A percentile compares a stretch with the other conserved stretches of the same genome.
Evolutionary conservation across 179 eudicot genomes (phyloP).

Genomic region (Beta lomatogona): DNA sequence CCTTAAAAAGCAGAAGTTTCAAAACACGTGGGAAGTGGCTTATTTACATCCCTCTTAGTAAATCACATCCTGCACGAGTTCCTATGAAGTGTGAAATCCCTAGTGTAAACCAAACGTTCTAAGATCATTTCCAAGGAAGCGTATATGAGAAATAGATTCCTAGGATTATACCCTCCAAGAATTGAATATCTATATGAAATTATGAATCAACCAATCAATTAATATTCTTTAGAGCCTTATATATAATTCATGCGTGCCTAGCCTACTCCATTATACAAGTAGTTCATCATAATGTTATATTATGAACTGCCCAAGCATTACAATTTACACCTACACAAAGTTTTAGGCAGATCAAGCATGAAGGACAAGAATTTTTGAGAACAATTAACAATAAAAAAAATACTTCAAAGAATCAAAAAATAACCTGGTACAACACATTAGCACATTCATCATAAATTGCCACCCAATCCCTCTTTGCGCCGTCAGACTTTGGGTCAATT

Average conservation of each 20-base stretch:
- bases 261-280: not conserved
- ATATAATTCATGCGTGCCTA: not conserved
- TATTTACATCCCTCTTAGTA: not conserved
- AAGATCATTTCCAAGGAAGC: not conserved
- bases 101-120: not conserved
- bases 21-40: not conserved
- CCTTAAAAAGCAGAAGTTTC: not conserved
- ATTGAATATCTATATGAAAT: not conserved
- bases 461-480: constrained; percentile 99
- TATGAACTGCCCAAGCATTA: not conserved
- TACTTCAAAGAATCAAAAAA: not conserved
- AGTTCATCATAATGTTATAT: not conserved
- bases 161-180: not conserved
- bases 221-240: not conserved
- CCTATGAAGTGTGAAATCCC: not conserved
- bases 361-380: not conserved
- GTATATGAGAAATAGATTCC: not conserved
- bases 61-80: not conserved
- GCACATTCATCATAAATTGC: constrained; percentile 99
- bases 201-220: not conserved
- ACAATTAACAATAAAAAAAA: not conserved
- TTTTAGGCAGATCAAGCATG: constrained; percentile 2
- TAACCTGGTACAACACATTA: constrained; percentile 86
- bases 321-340: not conserved
- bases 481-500: constrained; percentile 98